Conservation (phyloP, 148 eudicot species). For the Silene uniflora region DNA sequence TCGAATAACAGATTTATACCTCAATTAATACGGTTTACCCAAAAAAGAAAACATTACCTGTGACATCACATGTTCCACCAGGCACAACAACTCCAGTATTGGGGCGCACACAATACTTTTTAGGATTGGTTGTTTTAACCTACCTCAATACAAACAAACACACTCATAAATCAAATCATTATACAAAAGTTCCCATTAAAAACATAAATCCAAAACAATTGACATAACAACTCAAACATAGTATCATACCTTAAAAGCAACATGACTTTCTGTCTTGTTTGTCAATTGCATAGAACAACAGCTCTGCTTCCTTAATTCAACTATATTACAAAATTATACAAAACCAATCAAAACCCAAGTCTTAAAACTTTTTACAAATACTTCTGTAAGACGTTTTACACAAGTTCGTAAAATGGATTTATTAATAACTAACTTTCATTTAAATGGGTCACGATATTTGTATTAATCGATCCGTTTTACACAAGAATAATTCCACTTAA, state of each 20-base stretch:
- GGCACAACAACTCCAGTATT: conserved; percentile 72
- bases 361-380: background rate
- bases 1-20: background rate
- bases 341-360: conserved; percentile 20
- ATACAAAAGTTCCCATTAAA: background rate
- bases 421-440: background rate
- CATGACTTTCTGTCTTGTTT: conserved; percentile 49
- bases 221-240: background rate
- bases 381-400: too few relatives aligned
- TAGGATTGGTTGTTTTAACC: conserved; percentile 93
- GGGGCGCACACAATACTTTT: conserved; percentile 87
- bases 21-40: background rate
- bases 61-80: conserved; percentile 52
- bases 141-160: conserved; percentile 17
- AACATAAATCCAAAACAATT: conserved; percentile 9
- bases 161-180: conserved; percentile 18
- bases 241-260: conserved; percentile 63
- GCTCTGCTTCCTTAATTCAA: conserved; percentile 65
- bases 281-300: conserved; percentile 51
- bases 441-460: too few relatives aligned
- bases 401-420: background rate
- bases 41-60: conserved; percentile 38
- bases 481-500: conserved; percentile 5
- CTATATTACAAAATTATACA: conserved; percentile 26
- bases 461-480: background rate